Evolutionary conservation across 352 stramenopile genomes (phyloP).

Genomic region (Globisporangium heterothallicum): DNA sequence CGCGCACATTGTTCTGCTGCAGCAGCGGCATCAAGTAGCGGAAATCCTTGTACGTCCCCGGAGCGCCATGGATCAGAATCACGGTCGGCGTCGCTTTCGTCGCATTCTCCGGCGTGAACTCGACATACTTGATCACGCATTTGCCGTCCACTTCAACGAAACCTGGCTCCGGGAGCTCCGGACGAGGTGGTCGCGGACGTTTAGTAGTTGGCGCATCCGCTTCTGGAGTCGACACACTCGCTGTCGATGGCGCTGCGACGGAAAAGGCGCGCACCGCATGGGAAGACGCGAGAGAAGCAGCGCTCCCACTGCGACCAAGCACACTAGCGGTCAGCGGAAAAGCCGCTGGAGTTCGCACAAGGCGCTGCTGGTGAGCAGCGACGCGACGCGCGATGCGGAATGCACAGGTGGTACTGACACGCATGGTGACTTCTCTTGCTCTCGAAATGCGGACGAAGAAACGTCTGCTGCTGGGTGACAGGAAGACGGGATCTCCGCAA

Average conservation of each 20-base stretch:
- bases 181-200: background rate
- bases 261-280: background rate
- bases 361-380: background rate
- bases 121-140: conserved; percentile 43
- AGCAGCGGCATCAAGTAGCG: conserved; percentile 57
- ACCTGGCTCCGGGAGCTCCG: conserved; percentile 20
- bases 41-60: conserved; percentile 61
- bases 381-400: too few species aligned
- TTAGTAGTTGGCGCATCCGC: background rate
- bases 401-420: background rate
- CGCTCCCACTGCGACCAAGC: too few species aligned
- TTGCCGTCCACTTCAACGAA: conserved; percentile 30
- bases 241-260: background rate
- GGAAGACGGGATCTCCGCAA: too few species aligned
- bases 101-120: conserved; percentile 10
- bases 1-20: conserved; percentile 24
- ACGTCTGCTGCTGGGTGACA: too few species aligned
- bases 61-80: conserved; percentile 57
- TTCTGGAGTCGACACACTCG: background rate
- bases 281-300: background rate
- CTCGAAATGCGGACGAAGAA: too few species aligned
- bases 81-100: conserved; percentile 22
- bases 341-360: background rate
- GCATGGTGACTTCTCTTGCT: background rate
- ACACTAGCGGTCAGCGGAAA: too few species aligned